Evolutionary conservation across 2,329 filamentous ascomycete genomes (phyloP), one percentile per base, ranked within the genome.

Genomic region (Sporothrix brasiliensis): DNA sequence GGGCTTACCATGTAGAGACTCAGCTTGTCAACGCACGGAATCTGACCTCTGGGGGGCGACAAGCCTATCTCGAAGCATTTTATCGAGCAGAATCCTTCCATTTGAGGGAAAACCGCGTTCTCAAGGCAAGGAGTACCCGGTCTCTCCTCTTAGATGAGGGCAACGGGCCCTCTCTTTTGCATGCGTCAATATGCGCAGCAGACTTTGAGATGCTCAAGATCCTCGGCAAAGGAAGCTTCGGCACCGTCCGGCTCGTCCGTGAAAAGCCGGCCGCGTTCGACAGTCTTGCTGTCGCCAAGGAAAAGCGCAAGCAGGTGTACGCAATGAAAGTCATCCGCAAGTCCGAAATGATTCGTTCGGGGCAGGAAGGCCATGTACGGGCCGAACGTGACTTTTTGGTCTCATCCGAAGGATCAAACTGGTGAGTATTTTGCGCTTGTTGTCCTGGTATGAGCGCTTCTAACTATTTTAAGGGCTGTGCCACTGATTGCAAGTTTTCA

Each of bases 261-360:
- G 91, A 94, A 77, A 90, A 83, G 73, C 68, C 49, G 3, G 11
- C 63, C 0, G 11, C 11, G 1, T 39, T 49, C 6, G 67, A 72
- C n/a, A 52, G 30, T 4, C 69, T 68, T 1, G 61, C 19, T n/a
- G 67, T 27, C 41, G 54, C 19, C 19, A 39, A 21, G n/a, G 52
- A 47, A 4, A 69, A 63, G 24, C 54, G 27, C 70, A 86, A 84
- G 67, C 86, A 91, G 70, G 88, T 97, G 0, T 98, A 91, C 78
- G 95, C 95, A 16, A 97, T 98, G 94, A 98, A 98, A 78, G 92
- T 97, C 44, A 98, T 98, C 74, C 89, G 91, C 71, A 99, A 99
- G 78, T 92, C 92, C 0, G 89, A 93, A 70, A 98, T 97, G 94
- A 85, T 98, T 69, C 88, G 90, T 14, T 95, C 93, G 72, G 91